Evolutionary conservation across 345 rosid species (phyloP), one percentile per base, ranked within the genome.

Genomic region (Gossypium thurberi): DNA sequence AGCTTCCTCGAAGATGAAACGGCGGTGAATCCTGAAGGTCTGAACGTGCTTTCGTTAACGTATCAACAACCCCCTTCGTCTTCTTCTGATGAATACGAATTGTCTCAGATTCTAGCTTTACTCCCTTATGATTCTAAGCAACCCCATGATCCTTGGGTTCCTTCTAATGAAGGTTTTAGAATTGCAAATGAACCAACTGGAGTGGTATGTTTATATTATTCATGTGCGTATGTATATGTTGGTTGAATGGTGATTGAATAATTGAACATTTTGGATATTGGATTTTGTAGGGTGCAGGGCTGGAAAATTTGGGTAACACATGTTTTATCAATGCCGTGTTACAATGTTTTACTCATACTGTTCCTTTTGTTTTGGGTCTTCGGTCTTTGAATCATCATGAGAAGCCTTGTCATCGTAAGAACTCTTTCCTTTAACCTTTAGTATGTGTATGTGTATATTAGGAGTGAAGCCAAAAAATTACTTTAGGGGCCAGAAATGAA

Each of bases 281-380:
- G 42, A 56, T 51, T 65, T 62, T 76, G 73, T 78, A 96, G 99
- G 99, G 97, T 25, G 91, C 92, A 33, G 99, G 97, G 52, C 87
- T 96, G 59, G 69, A 10, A 20, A 96, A 96, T 81, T 73, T 86
- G 60, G 99, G 98, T 13, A 90, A 91, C 75, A 90, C 91, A 2
- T 96, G 99, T 81, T 96, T 88, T 71, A 68, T 96, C 40, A 96
- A 96, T 75, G 88, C 94, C 6, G 85, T 93, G 43, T 77, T 96
- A 77, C 99, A 96, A 72, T 93, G 99, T 78, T 76, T 96, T 58
- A 91, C 97, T 10, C 99, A 96, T 69, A 90, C 98, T 0, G 90
- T 93, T 73, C 92, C 93, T 0, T 76, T 93, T 66, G 81, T 93
- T 51, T 77, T 82, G 75, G 86, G 82, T 66, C 89, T 96, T 67